These are phyloP conservation scores for Globisporangium canariense DNA, from an alignment of 352 stramenopile species.

Conservation along the genomic window DNA sequence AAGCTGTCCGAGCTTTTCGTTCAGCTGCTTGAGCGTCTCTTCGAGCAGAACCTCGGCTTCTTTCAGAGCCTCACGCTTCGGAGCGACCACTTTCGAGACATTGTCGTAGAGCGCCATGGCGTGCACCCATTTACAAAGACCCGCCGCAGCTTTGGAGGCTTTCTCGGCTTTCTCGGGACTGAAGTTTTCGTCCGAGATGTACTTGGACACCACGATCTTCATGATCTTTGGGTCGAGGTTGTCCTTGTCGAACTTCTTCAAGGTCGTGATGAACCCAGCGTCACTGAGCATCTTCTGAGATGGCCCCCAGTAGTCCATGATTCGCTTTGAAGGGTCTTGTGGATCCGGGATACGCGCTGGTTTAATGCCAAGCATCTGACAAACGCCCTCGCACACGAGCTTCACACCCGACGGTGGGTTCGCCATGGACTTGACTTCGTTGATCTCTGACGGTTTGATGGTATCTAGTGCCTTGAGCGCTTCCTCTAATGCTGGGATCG, in stretches of 20 bases:
- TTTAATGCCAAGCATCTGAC: slow-evolving; percentile 94
- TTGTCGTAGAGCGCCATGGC: slow-evolving; percentile 93
- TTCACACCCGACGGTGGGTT: slow-evolving; percentile 92
- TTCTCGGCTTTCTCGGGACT: slow-evolving; percentile 91
- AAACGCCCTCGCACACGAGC: slow-evolving; percentile 92
- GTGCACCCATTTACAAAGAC: slow-evolving; percentile 92
- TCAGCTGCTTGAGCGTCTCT: slow-evolving; percentile 88
- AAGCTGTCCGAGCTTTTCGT: slow-evolving; percentile 88
- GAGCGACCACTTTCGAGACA: slow-evolving; percentile 91
- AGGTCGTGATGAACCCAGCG: slow-evolving; percentile 87
- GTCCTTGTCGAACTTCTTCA: slow-evolving; percentile 92
- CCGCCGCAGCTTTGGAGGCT: slow-evolving; percentile 89
- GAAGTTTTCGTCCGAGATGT: slow-evolving; percentile 91
- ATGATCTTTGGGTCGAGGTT: slow-evolving; percentile 87
- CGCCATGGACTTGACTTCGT: slow-evolving; percentile 91
- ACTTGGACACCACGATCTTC: slow-evolving; percentile 87
- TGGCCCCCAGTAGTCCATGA: slow-evolving; percentile 95
- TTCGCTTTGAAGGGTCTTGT: slow-evolving; percentile 88
- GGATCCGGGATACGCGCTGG: slow-evolving; percentile 90
- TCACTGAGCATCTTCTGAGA: slow-evolving; percentile 93
- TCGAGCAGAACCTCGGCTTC: slow-evolving; percentile 83
- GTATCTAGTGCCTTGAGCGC: slow-evolving; percentile 92
- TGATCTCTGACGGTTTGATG: slow-evolving; percentile 92
- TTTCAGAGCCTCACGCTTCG: slow-evolving; percentile 87
- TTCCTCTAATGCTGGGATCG: slow-evolving; percentile 90